phyloP scores from a whole-genome alignment of 352 stramenopile genomes.

The Phytophthora rubi region DNA sequence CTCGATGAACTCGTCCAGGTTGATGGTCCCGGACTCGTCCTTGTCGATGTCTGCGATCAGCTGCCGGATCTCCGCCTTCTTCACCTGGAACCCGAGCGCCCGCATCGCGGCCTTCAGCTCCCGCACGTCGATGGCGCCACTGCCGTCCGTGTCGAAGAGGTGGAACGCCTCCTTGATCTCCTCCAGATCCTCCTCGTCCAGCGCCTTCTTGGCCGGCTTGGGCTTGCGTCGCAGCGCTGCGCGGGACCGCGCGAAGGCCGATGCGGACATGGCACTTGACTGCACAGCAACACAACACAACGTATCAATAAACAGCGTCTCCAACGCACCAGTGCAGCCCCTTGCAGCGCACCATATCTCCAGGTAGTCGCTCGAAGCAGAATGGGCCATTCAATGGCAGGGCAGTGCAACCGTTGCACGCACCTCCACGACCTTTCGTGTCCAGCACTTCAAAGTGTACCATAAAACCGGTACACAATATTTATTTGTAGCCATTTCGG shows the following conservation, averaged over 20 bases:
- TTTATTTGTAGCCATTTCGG: constrained; percentile 1
- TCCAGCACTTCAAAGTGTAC: neutral
- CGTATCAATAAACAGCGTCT: neutral
- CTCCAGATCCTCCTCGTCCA: constrained; percentile 93
- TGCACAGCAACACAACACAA: constrained; percentile 15
- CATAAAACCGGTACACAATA: neutral
- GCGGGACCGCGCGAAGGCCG: constrained; percentile 68
- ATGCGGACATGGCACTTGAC: constrained; percentile 62
- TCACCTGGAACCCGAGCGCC: constrained; percentile 93
- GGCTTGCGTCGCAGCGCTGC: constrained; percentile 67
- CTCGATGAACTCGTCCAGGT: constrained; percentile 95
- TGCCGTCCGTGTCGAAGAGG: constrained; percentile 94
- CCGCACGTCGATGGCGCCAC: constrained; percentile 90
- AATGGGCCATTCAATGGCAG: too few relatives aligned
- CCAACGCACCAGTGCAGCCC: neutral
- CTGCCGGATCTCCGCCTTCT: constrained; percentile 92
- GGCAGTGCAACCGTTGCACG: constrained; percentile 17
- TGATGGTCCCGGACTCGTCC: constrained; percentile 88
- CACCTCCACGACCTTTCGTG: neutral
- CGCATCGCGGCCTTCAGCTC: constrained; percentile 96
- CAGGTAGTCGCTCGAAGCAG: neutral
- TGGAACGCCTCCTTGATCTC: constrained; percentile 96
- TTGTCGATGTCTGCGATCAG: constrained; percentile 96
- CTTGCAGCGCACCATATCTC: constrained; percentile 24
- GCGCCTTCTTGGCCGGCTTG: constrained; percentile 69